Percentiles rank a stretch among this genome's conserved stretches.
These are phyloP conservation scores for Yamadazyma conglobata DNA, from an alignment of 1,139 yeast species.

Conservation along the genomic window DNA sequence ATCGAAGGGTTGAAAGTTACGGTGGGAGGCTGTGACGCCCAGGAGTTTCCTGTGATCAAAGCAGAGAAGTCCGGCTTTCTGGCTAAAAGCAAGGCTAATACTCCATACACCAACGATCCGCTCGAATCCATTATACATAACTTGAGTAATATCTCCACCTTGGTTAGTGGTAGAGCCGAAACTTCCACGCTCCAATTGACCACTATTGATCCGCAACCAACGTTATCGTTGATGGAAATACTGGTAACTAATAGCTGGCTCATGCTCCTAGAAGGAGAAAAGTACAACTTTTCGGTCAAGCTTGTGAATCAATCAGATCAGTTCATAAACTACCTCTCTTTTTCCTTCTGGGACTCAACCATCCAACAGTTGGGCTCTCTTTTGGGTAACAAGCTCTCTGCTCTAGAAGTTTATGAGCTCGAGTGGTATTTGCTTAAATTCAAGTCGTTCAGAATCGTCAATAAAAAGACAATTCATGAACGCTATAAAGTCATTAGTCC, in stretches of 20 bases:
- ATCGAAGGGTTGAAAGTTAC: constrained; percentile 32
- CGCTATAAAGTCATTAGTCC: constrained; percentile 34
- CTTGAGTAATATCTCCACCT: constrained; percentile 15
- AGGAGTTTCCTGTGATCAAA: constrained; percentile 28
- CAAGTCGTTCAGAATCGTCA: constrained; percentile 51
- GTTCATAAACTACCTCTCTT: constrained; percentile 53
- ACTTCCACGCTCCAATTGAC: constrained; percentile 22
- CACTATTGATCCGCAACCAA: constrained; percentile 68
- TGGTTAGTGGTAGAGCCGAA: constrained; percentile 18
- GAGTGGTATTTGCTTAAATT: constrained; percentile 64
- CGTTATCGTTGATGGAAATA: constrained; percentile 49
- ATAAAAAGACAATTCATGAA: constrained; percentile 34
- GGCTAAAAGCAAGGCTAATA: constrained; percentile 4
- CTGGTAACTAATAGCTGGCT: constrained; percentile 64
- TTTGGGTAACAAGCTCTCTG: constrained; percentile 39
- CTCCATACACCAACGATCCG: constrained; percentile 4
- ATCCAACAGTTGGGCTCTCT: constrained; percentile 54
- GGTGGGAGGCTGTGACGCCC: constrained; percentile 28
- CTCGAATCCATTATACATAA: constrained; percentile 21
- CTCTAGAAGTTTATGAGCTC: constrained; percentile 67
- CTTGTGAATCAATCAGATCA: constrained; percentile 59
- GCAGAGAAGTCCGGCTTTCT: constrained; percentile 17
- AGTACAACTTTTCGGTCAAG: constrained; percentile 44
- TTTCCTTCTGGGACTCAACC: constrained; percentile 73
- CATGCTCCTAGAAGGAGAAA: constrained; percentile 82